phyloP scores from a whole-genome alignment of 2,329 filamentous ascomycete species.

The Boeremia exigua region DNA sequence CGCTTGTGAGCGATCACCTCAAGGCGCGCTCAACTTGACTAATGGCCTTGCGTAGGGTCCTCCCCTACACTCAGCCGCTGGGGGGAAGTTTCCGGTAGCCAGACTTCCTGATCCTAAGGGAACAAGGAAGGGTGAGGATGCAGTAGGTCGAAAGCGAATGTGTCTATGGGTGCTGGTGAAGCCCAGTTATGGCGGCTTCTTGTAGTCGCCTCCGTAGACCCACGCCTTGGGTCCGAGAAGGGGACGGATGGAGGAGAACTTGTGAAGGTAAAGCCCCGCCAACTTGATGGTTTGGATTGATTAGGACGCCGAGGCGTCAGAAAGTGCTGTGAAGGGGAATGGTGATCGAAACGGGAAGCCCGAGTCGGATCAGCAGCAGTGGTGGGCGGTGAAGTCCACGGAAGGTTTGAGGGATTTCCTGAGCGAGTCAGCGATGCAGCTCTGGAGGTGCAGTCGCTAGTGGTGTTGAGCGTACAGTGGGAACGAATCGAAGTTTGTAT shows the following conservation, averaged over 20 bases:
- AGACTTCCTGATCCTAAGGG: slow-evolving; percentile 34
- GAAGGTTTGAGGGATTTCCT: slow-evolving; percentile 22
- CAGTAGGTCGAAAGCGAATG: slow-evolving; percentile 22
- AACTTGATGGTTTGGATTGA: slow-evolving; percentile 77
- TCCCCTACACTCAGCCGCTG: slow-evolving; percentile 54
- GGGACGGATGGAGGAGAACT: slow-evolving; percentile 80
- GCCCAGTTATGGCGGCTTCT: slow-evolving; percentile 93
- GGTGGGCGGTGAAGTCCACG: slow-evolving; percentile 24
- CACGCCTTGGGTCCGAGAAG: slow-evolving; percentile 90
- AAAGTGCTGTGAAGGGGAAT: slow-evolving; percentile 21
- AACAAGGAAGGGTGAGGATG: slow-evolving; percentile 30
- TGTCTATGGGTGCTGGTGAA: slow-evolving; percentile 27
- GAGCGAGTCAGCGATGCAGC: slow-evolving; percentile 22
- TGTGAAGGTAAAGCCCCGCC: slow-evolving; percentile 79
- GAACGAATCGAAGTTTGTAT: not conserved
- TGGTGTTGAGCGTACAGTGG: slow-evolving; percentile 8
- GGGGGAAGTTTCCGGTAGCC: slow-evolving; percentile 30
- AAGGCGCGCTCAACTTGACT: slow-evolving; percentile 59
- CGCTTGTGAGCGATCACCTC: slow-evolving; percentile 62
- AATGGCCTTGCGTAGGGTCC: slow-evolving; percentile 54
- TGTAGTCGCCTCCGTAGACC: slow-evolving; percentile 93
- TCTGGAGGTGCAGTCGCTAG: slow-evolving; percentile 18
- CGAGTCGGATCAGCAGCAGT: slow-evolving; percentile 35
- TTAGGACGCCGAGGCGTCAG: slow-evolving; percentile 50
- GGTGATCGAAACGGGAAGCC: slow-evolving; percentile 28